Percentiles rank a stretch among this genome's conserved stretches.
Evolutionary conservation across 805 yeast genomes (phyloP).

Genomic region (Candida maesae): DNA sequence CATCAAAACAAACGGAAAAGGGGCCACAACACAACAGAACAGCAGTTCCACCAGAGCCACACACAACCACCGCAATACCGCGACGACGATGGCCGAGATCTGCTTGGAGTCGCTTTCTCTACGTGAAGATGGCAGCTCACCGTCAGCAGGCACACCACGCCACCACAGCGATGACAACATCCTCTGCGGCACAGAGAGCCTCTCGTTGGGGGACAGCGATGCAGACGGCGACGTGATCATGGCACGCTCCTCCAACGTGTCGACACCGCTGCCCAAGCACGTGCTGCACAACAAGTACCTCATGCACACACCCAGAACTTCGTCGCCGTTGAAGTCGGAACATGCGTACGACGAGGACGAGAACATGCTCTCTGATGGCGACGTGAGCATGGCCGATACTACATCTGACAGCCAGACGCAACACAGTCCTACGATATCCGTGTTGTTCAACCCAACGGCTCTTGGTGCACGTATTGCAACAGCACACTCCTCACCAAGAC

Average conservation of each 20-base stretch:
- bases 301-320: slow-evolving; percentile 6
- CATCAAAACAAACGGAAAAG: slow-evolving; percentile 6
- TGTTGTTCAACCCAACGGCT: slow-evolving; percentile 23
- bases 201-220: slow-evolving; percentile 6
- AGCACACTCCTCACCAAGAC: slow-evolving; percentile 13
- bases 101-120: slow-evolving; percentile 10
- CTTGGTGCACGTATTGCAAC: slow-evolving; percentile 28
- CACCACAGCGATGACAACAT: neutral
- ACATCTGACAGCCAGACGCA: neutral
- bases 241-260: neutral
- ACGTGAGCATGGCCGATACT: slow-evolving; percentile 5
- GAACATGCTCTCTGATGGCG: slow-evolving; percentile 2
- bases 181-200: slow-evolving; percentile 8
- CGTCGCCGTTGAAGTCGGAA: slow-evolving; percentile 10
- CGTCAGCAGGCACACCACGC: neutral
- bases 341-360: slow-evolving; percentile 7
- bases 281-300: neutral
- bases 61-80: neutral
- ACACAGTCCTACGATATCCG: slow-evolving; percentile 3
- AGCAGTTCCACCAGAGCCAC: no score
- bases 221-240: slow-evolving; percentile 1
- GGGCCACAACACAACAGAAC: no score
- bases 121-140: neutral
- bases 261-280: neutral
- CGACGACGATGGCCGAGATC: slow-evolving; percentile 7